A percentile compares a stretch with the other conserved stretches of the same genome.
These are phyloP conservation scores for Suhomyces vadensis DNA, from an alignment of 805 yeast species.

Conservation along the genomic window DNA sequence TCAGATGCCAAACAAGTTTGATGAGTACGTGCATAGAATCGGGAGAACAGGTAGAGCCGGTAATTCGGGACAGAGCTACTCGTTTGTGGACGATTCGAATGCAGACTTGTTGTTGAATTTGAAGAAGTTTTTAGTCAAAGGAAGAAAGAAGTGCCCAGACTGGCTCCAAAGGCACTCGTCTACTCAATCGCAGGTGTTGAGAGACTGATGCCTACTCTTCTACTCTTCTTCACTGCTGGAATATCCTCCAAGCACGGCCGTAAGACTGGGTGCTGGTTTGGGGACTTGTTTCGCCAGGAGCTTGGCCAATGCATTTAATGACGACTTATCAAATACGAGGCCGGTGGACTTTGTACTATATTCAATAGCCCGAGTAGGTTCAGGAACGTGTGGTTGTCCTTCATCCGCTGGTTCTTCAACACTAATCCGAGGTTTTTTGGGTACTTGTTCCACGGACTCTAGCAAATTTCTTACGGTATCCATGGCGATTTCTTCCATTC, in stretches of 20 bases:
- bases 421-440: constrained; percentile 14
- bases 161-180: constrained; percentile 23
- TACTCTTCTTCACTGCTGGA: constrained; percentile 34
- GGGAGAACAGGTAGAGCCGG: constrained; percentile 99
- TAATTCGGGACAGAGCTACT: constrained; percentile 68
- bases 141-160: constrained; percentile 31
- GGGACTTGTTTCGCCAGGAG: constrained; percentile 5
- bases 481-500: constrained; percentile 53
- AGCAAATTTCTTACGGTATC: constrained; percentile 52
- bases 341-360: constrained; percentile 4
- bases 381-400: constrained; percentile 1
- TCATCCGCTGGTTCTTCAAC: constrained; percentile 21
- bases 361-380: not conserved
- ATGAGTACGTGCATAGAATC: constrained; percentile 86
- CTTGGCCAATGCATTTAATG: constrained; percentile 12
- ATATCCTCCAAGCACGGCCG: constrained; percentile 24
- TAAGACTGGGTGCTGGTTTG: no score
- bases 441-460: constrained; percentile 28
- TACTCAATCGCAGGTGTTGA: constrained; percentile 14
- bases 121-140: constrained; percentile 46
- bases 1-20: constrained; percentile 77
- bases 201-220: constrained; percentile 13
- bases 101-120: constrained; percentile 51
- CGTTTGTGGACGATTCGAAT: constrained; percentile 66
- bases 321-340: constrained; percentile 7